Conservation (phyloP, 1,284 basidiomycete genomes). For the Tilletia indica region DNA sequence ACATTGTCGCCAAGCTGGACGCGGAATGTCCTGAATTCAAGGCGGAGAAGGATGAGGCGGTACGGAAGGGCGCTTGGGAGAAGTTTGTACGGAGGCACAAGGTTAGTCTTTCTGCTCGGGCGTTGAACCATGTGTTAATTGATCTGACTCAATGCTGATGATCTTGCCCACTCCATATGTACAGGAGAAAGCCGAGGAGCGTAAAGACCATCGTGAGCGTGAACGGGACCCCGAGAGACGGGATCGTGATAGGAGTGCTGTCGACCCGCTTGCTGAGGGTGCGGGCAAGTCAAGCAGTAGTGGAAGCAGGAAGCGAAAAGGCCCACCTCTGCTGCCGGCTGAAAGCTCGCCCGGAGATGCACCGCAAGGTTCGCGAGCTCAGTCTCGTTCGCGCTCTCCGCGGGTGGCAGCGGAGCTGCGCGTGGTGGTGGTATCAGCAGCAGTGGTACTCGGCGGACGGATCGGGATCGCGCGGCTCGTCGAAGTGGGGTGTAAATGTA, state of each 20-base stretch:
- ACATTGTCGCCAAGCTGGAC: conserved; percentile 32
- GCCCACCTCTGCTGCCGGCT: not conserved
- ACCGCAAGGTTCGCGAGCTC: not conserved
- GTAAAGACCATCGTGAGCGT: not conserved
- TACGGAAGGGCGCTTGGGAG: conserved; percentile 43
- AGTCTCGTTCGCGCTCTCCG: not conserved
- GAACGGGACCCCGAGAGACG: not conserved
- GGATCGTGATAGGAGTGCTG: not conserved
- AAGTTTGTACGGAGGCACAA: conserved; percentile 46
- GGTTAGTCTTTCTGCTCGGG: conserved; percentile 22
- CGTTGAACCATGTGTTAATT: not conserved
- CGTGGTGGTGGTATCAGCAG: not conserved
- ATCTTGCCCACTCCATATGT: not conserved
- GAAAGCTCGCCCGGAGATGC: not conserved
- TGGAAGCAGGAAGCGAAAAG: not conserved
- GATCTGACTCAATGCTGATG: not conserved
- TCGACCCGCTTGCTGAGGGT: too few relatives aligned
- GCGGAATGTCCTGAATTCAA: conserved; percentile 26
- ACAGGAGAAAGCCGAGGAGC: conserved; percentile 17
- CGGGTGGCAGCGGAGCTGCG: not conserved
- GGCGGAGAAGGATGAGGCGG: conserved; percentile 33
- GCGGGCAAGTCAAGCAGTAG: not conserved
- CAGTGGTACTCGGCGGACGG: too few relatives aligned
- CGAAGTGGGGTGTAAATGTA: not conserved
- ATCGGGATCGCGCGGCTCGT: not conserved